phyloP scores from a whole-genome alignment of 2,329 filamentous ascomycete genomes.

The Achaetomium macrosporum region DNA sequence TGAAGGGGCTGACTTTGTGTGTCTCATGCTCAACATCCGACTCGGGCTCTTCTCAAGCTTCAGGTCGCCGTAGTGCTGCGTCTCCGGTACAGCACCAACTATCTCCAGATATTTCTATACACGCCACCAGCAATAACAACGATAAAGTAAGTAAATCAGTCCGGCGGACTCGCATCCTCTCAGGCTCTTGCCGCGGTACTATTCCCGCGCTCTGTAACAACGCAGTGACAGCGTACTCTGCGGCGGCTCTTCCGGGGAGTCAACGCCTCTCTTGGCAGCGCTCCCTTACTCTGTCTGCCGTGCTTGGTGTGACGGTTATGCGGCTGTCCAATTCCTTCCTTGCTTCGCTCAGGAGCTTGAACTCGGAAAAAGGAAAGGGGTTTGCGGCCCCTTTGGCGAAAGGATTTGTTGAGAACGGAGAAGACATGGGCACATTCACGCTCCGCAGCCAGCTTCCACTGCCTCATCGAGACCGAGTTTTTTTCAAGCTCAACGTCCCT shows the following conservation, averaged over 20 bases:
- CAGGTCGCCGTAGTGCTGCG: slow-evolving; percentile 16
- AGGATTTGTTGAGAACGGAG: too few relatives aligned
- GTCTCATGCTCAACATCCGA: slow-evolving; percentile 9
- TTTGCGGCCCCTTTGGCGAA: too few relatives aligned
- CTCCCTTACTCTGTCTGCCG: too few relatives aligned
- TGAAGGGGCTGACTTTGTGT: slow-evolving; percentile 27
- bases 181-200: slow-evolving; percentile 10
- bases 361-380: slow-evolving; percentile 10
- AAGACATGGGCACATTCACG: slow-evolving; percentile 5
- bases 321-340: too few relatives aligned
- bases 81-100: slow-evolving; percentile 7
- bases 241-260: slow-evolving; percentile 23
- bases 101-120: background rate
- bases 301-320: too few relatives aligned
- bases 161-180: slow-evolving; percentile 23
- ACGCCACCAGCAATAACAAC: background rate
- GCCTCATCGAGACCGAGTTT: slow-evolving; percentile 15
- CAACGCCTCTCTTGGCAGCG: slow-evolving; percentile 21
- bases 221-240: background rate
- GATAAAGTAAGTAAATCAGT: slow-evolving; percentile 5
- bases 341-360: too few relatives aligned
- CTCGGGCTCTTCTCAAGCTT: slow-evolving; percentile 18
- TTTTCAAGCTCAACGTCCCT: slow-evolving; percentile 11
- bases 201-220: background rate
- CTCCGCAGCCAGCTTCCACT: slow-evolving; percentile 10